phyloP scores from a whole-genome alignment of 352 stramenopile species.

The Thraustochytrium sp. region DNA sequence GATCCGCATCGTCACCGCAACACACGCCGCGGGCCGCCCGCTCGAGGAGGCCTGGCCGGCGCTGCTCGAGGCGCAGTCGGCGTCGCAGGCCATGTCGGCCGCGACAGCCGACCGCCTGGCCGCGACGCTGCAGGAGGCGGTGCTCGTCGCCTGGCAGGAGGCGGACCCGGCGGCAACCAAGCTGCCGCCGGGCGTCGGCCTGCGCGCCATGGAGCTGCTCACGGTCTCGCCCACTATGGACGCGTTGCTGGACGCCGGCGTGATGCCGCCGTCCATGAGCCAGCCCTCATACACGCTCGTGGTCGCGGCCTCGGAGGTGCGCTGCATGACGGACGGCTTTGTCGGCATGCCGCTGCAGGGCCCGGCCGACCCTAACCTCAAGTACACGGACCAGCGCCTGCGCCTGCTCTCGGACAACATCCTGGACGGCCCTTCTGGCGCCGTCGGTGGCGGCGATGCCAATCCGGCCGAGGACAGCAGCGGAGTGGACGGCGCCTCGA shows the following conservation, averaged over 20 bases:
- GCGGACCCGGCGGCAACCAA: not conserved
- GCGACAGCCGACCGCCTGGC: not conserved
- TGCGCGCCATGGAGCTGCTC: not conserved
- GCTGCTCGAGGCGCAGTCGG: not conserved
- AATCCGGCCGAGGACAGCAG: too few relatives aligned
- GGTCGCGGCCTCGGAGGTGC: not conserved
- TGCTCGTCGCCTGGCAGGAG: not conserved
- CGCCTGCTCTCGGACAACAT: slow-evolving; percentile 2
- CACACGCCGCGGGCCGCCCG: not conserved
- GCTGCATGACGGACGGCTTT: slow-evolving; percentile 23
- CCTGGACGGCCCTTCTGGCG: not conserved
- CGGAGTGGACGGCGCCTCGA: not conserved
- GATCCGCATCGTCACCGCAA: not conserved
- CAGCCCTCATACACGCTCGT: slow-evolving; percentile 23
- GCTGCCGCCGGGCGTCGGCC: not conserved
- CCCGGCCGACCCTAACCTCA: slow-evolving; percentile 1
- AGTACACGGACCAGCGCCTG: slow-evolving; percentile 1
- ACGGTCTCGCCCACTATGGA: slow-evolving; percentile 28
- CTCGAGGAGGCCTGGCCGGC: not conserved
- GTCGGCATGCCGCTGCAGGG: not conserved
- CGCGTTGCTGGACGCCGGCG: not conserved
- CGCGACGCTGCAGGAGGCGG: not conserved
- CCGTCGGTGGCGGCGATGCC: too few relatives aligned
- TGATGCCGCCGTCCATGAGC: slow-evolving; percentile 22
- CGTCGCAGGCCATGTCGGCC: not conserved